A percentile compares a stretch with the other conserved stretches of the same genome.
Conservation (phyloP, 2,329 filamentous ascomycete genomes). For the Fusarium sp. region DNA sequence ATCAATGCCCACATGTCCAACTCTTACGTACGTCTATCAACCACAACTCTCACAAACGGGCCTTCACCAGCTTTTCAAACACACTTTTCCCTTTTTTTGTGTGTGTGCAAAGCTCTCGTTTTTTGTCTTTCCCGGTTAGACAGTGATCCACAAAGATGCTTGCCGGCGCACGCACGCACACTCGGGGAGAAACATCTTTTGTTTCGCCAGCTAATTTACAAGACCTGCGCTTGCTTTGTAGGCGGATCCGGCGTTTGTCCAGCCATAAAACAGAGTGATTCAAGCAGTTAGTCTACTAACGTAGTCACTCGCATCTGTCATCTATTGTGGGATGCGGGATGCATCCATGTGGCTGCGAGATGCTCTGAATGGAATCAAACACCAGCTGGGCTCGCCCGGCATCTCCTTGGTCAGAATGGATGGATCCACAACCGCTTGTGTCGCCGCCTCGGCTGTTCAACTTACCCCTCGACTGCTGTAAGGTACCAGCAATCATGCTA, state of each 20-base stretch:
- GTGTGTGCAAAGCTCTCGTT: neutral
- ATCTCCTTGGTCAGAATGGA: conserved; percentile 16
- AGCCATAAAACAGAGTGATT: neutral
- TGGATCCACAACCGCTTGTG: conserved; percentile 23
- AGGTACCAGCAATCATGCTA: conserved; percentile 29
- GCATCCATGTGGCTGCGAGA: neutral
- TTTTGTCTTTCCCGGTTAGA: conserved; percentile 8
- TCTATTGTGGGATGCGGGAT: neutral
- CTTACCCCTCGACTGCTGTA: conserved; percentile 32
- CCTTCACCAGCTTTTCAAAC: conserved; percentile 27
- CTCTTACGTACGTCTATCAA: conserved; percentile 18
- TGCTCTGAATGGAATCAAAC: neutral
- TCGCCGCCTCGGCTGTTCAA: conserved; percentile 21
- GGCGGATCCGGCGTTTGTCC: conserved; percentile 12
- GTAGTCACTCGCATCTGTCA: neutral
- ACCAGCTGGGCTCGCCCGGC: conserved; percentile 23
- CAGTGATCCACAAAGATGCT: conserved; percentile 14
- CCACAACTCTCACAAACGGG: neutral
- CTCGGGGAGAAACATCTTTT: conserved; percentile 18
- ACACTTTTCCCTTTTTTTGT: neutral
- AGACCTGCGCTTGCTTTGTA: conserved; percentile 8
- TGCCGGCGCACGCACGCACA: conserved; percentile 1
- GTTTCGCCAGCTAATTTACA: neutral
- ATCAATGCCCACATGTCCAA: conserved; percentile 15
- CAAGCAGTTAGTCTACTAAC: neutral